Percentiles rank a stretch among this genome's conserved stretches.
Conservation (phyloP, 305 asterid species). For the Fraxinus albicans region DNA sequence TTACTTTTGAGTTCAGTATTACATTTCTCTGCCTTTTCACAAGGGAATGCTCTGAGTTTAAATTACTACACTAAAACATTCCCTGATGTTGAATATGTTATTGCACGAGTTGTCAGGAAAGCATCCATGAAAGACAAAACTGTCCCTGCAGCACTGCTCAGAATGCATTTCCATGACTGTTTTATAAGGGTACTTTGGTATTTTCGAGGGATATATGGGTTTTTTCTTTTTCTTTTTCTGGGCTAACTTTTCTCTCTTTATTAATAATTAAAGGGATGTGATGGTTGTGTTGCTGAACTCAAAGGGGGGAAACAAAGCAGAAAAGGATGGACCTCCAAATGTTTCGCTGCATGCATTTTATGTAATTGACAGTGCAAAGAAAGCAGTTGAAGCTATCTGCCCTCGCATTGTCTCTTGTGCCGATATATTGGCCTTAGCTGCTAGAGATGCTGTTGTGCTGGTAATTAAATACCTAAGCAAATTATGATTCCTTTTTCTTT, state of each 20-base stretch:
- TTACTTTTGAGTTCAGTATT: slow-evolving; percentile 7
- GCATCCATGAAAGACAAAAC: slow-evolving; percentile 41
- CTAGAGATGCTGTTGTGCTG: slow-evolving; percentile 73
- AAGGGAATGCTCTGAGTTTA: slow-evolving; percentile 37
- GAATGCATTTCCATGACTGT: slow-evolving; percentile 67
- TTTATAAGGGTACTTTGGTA: slow-evolving; percentile 43
- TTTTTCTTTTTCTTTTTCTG: neutral
- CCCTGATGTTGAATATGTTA: slow-evolving; percentile 38
- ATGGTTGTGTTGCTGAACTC: slow-evolving; percentile 65
- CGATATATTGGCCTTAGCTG: slow-evolving; percentile 77
- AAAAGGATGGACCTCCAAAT: slow-evolving; percentile 68
- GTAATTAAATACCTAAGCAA: neutral
- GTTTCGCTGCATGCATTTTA: slow-evolving; percentile 68
- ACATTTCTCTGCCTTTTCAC: slow-evolving; percentile 17
- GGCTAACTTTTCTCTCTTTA: neutral
- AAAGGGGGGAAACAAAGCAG: slow-evolving; percentile 60
- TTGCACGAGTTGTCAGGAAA: slow-evolving; percentile 32
- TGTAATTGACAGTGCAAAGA: slow-evolving; percentile 65
- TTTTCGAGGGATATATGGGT: neutral
- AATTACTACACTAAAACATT: slow-evolving; percentile 46
- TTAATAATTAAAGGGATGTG: slow-evolving; percentile 55
- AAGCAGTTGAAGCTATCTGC: slow-evolving; percentile 60
- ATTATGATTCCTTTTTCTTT: neutral
- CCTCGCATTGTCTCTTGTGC: slow-evolving; percentile 78
- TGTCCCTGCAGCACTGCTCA: slow-evolving; percentile 56